Evolutionary conservation across 768 basidiomycete genomes (phyloP), one percentile per base, ranked within the genome.

Genomic region (Podaxis mareebaensis): DNA sequence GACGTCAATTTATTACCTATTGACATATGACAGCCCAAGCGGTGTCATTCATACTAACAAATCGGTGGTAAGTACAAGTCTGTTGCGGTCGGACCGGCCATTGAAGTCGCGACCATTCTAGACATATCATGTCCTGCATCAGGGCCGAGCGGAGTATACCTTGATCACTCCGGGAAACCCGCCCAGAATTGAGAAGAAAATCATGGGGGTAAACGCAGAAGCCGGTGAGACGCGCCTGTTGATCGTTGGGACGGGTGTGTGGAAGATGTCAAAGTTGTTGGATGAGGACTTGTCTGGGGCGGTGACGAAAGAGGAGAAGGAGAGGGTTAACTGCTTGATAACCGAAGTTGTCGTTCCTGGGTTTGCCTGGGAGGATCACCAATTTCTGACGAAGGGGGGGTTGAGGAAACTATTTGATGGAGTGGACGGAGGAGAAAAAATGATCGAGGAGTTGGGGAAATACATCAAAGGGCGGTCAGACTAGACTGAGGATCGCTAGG

Each of bases 261-360:
- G 83, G 80, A 90, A 87, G 65, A 89, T 79, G 70, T 81, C 78
- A 22, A 77, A 78, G 51, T 81, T 86, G 0, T 83, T 86, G 11
- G 73, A 20, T 17, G 77, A 72, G 38, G 78, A 77, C 65, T 63
- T 80, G 22, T 69, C 70, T 8, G 67, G 66, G n/a, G 76, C 74
- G 3, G 67, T 66, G 46, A 73, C 77, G 3, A 62, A 68, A 6
- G 74, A 76, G 53, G 70, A 77, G 46, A 70, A 72, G 62, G 71
- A 77, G 39, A 62, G 67, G n/a, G 73, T 74, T 0, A 80, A 84
- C 4, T 85, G 84, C 65, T 71, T 88, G 60, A 85, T 88, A 65
- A 82, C 80, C 17, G 85, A 87, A 72, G 80, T 87, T 4, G 84
- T 86, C n/a, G 79, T 85, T 11, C 85, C 85, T 0, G 84, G 82